Percentiles rank a stretch among this genome's conserved stretches.
Conservation (phyloP, 306 rosid species). For the Gastrolobium bilobum region DNA sequence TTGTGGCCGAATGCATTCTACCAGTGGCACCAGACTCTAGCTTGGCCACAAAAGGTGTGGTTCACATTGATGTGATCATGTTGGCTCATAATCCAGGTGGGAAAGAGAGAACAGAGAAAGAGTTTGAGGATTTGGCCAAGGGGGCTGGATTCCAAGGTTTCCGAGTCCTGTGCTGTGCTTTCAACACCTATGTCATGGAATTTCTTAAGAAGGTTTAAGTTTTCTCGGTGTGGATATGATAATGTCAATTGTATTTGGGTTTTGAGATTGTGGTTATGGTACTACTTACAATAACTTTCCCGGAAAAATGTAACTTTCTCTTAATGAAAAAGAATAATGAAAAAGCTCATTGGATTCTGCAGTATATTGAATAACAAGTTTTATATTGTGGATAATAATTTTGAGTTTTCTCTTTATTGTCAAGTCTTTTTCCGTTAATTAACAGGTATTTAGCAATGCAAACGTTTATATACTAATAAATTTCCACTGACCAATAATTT, state of each 20-base stretch:
- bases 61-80: conserved; percentile 86
- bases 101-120: conserved; percentile 87
- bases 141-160: conserved; percentile 84
- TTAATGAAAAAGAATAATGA: conserved; percentile 33
- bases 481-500: not conserved
- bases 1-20: conserved; percentile 91
- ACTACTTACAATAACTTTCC: conserved; percentile 9
- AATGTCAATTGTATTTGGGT: conserved; percentile 33
- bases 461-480: not conserved
- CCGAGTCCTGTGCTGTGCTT: conserved; percentile 65
- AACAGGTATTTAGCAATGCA: not conserved
- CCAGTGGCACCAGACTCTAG: conserved; percentile 84
- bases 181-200: conserved; percentile 83
- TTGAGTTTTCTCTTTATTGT: not conserved
- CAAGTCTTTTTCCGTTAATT: not conserved
- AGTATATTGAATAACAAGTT: conserved; percentile 43
- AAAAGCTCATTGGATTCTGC: conserved; percentile 31
- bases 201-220: conserved; percentile 68
- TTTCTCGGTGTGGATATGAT: not conserved
- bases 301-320: conserved; percentile 24
- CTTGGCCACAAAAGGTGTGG: conserved; percentile 82
- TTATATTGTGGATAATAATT: not conserved
- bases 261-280: conserved; percentile 37
- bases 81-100: conserved; percentile 94
- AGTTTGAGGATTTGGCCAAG: conserved; percentile 79